Base-by-base conservation (phyloP, 441 rosid genomes). In the Gossypium schwendimanii region DNA sequence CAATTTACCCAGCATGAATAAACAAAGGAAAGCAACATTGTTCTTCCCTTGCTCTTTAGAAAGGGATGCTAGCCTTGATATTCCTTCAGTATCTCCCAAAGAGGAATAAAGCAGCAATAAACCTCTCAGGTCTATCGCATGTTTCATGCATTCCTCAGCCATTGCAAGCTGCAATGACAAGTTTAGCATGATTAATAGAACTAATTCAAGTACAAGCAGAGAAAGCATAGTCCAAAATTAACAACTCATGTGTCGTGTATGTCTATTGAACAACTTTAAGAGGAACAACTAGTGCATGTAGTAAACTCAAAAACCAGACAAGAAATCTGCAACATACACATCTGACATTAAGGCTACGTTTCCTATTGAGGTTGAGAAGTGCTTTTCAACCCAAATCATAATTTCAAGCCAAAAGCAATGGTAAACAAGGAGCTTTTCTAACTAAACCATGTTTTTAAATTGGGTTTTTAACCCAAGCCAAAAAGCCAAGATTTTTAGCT, bases 121-220 rank as follows among this genome's bases (percentile, higher is more conserved):
- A 73, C 98, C 98, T 81, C 98, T 93, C 90, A 90, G 84, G 81
- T 93, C 99, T 83, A 79, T 82, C 53, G 99, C 99, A 59, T 81
- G 79, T 80, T 80, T 88, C 99, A 95, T 91, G 83, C 99, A 95
- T 49, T 89, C 94, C 83, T 93, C 98, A 65, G 98, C 99, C 99
- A 93, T 91, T 72, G 82, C 94, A 77, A 93, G 81, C 98, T 95
- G 94, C 82, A 74, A 72, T 66, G 72, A 23, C 11, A 63, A 53
- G 18, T 53, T 31, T 18, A 12, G 58, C 62, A 69, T 53, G 20
- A 31, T 53, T 69, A 61, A 52, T 3, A 28, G 26, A 68, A 52
- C 17, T 28, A 21, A 68, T 26, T 24, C 6, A 9, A 66, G 33
- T 28, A 21, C 58, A 47, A 66, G 41, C 21, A 7, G 36, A n/a